Base-by-base conservation (phyloP, 345 rosid species). In the Heritiera fomes region DNA sequence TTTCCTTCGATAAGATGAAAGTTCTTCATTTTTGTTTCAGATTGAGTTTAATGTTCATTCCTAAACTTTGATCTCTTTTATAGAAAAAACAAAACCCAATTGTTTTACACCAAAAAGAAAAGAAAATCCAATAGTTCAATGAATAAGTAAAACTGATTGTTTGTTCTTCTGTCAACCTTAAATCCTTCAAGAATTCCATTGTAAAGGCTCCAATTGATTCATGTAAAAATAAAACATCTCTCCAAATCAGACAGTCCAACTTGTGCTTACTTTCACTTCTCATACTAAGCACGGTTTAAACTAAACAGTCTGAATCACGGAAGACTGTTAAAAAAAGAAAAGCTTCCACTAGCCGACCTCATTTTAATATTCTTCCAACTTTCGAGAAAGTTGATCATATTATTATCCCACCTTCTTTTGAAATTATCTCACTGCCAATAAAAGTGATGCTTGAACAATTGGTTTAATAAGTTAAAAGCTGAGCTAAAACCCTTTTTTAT, bases 381-480 rank as follows among this genome's bases (percentile, higher is more conserved):
- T 41, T 49, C 75, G 20, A 71, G 75, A 49, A 71, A 71, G 59
- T 49, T 49, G 28, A 70, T 47, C 20, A 49, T 49, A 7, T 13
- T 71, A 23, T 61, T 61, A 59, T 61, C 18, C 34, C 38, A 60
- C 28, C 64, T 10, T 60, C 32, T 2, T 61, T 30, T 28, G 8
- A 61, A 4, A 11, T 61, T 28, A 28, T 12, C 66, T 61, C 40
- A 61, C 40, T 28, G 2, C 1, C 40, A 28, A 3, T 8, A 23
- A 12, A 32, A 32, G 13, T 62, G 9, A 32, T 34, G 9, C 13
- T 34, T n/a, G 68, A n/a, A 32, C 43, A 6, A 32, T 34, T 63
- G 10, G 43, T 14, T 34, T 8, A 62, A 32, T 11, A 62, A 1
- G n/a, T 30, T 62, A 41, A 32, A 12, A 62, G 1, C 8, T 62